These are phyloP conservation scores for Phlegmacium glaucopus DNA, from an alignment of 768 basidiomycete genomes.

Conservation along the genomic window DNA sequence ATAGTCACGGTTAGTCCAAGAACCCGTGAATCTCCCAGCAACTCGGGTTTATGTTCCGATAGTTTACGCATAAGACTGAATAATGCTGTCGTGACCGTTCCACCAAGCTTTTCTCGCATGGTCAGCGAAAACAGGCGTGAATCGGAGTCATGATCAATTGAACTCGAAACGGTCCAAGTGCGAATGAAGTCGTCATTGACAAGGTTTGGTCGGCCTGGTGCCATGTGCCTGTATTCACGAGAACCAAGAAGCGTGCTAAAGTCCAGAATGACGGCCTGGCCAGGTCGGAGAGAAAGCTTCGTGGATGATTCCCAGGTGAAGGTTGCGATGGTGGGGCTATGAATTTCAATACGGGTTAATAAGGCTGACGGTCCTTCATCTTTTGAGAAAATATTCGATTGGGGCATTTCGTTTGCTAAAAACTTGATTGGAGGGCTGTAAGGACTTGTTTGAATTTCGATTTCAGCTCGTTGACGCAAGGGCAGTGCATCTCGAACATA, in stretches of 20 bases:
- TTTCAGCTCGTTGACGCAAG: constrained; percentile 36
- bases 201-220: constrained; percentile 36
- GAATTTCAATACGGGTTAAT: constrained; percentile 39
- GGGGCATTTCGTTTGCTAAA: constrained; percentile 43
- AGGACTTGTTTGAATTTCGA: constrained; percentile 32
- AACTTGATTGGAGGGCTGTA: constrained; percentile 58
- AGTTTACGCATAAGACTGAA: constrained; percentile 47
- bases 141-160: constrained; percentile 8
- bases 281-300: constrained; percentile 34
- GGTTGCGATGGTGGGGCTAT: constrained; percentile 47
- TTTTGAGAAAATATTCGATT: constrained; percentile 24
- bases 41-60: constrained; percentile 33
- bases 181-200: constrained; percentile 62
- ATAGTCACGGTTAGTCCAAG: constrained; percentile 42
- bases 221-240: constrained; percentile 49
- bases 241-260: constrained; percentile 48
- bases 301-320: constrained; percentile 44
- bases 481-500: constrained; percentile 55
- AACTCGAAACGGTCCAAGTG: constrained; percentile 57
- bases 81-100: constrained; percentile 53
- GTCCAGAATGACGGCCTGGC: constrained; percentile 55
- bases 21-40: constrained; percentile 34
- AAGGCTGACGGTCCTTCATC: constrained; percentile 26
- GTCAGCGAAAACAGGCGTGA: constrained; percentile 36
- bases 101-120: constrained; percentile 51